phyloP scores from a whole-genome alignment of 2,329 filamentous ascomycete genomes.

The Pseudocercospora cruenta region DNA sequence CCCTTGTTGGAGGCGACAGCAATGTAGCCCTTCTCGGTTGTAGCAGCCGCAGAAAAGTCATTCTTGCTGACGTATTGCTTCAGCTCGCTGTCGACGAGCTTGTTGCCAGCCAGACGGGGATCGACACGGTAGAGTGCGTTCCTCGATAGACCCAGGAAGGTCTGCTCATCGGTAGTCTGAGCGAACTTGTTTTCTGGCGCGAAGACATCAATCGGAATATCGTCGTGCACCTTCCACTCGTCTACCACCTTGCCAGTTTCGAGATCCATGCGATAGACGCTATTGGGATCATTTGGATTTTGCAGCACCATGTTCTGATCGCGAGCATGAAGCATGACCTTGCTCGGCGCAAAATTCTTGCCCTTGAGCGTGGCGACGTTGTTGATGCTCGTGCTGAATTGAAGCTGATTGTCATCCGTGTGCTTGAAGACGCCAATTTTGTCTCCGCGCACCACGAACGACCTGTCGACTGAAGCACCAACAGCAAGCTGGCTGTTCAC shows the following conservation, averaged over 20 bases:
- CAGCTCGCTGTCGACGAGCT: slow-evolving; percentile 87
- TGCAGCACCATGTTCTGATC: slow-evolving; percentile 89
- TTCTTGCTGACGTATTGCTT: slow-evolving; percentile 98
- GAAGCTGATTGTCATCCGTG: slow-evolving; percentile 84
- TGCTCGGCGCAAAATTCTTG: slow-evolving; percentile 88
- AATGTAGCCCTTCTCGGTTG: slow-evolving; percentile 94
- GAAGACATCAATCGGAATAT: slow-evolving; percentile 90
- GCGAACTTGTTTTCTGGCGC: slow-evolving; percentile 96
- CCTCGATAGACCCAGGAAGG: slow-evolving; percentile 88
- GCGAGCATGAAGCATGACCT: slow-evolving; percentile 93
- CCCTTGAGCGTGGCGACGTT: slow-evolving; percentile 89
- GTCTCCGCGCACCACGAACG: slow-evolving; percentile 93
- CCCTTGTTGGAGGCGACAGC: slow-evolving; percentile 97
- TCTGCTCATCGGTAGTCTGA: slow-evolving; percentile 93
- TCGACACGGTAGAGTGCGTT: slow-evolving; percentile 95
- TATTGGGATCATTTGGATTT: slow-evolving; percentile 80
- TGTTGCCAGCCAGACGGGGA: slow-evolving; percentile 84
- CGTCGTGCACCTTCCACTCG: slow-evolving; percentile 97
- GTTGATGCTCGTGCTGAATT: slow-evolving; percentile 96
- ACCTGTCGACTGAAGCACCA: slow-evolving; percentile 94
- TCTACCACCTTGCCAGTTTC: slow-evolving; percentile 98
- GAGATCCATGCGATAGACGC: slow-evolving; percentile 94
- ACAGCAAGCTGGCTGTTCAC: slow-evolving; percentile 93
- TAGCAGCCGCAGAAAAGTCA: slow-evolving; percentile 91
- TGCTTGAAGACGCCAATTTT: slow-evolving; percentile 99